phyloP scores from a whole-genome alignment of 345 rosid genomes.

The Citrus hindsii region DNA sequence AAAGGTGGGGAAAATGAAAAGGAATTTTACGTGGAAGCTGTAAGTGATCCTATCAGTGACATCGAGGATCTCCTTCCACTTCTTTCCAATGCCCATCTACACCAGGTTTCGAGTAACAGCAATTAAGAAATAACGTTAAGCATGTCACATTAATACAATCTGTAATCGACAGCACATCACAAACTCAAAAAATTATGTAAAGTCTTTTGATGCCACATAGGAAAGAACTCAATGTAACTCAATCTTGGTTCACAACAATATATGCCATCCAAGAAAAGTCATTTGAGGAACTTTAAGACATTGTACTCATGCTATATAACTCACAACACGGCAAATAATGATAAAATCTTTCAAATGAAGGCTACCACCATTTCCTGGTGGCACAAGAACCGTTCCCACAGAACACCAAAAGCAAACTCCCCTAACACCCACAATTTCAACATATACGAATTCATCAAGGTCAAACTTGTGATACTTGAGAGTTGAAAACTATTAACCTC shows the following conservation, averaged over 20 bases:
- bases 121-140: background rate
- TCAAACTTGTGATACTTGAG: background rate
- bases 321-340: background rate
- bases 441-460: background rate
- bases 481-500: background rate
- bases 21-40: constrained; percentile 66
- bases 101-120: constrained; percentile 1
- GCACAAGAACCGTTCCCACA: background rate
- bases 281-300: background rate
- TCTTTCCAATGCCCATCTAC: constrained; percentile 87
- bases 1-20: background rate
- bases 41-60: constrained; percentile 68
- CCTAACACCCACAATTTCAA: background rate
- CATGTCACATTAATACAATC: background rate
- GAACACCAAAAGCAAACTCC: background rate
- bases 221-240: background rate
- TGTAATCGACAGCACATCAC: background rate
- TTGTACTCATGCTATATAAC: background rate
- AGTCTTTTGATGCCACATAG: background rate
- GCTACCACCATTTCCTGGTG: background rate
- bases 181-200: background rate
- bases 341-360: background rate
- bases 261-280: background rate
- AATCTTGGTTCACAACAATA: background rate
- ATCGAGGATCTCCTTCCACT: constrained; percentile 91